Evolutionary conservation across 2,329 filamentous ascomycete genomes (phyloP).

Genomic region (Juglanconis sp.): DNA sequence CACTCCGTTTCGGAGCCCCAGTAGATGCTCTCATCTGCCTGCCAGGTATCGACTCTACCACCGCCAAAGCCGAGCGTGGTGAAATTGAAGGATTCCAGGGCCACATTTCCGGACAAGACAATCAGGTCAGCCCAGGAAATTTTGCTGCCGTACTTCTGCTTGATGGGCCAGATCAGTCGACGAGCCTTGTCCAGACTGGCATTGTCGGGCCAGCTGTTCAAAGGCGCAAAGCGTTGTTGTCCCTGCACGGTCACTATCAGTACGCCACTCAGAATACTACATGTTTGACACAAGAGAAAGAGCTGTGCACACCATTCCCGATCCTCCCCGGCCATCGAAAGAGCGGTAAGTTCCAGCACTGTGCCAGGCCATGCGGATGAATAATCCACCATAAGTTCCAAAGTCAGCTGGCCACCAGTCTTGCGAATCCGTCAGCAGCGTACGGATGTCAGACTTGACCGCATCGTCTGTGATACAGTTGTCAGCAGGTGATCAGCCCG

Average conservation of each 20-base stretch:
- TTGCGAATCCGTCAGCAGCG: constrained; percentile 69
- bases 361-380: constrained; percentile 75
- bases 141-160: constrained; percentile 76
- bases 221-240: constrained; percentile 71
- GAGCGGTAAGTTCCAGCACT: constrained; percentile 71
- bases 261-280: too few relatives aligned
- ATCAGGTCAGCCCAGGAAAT: constrained; percentile 74
- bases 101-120: constrained; percentile 68
- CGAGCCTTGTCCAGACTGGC: constrained; percentile 73
- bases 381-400: constrained; percentile 72
- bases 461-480: constrained; percentile 39
- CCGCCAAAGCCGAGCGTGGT: constrained; percentile 67
- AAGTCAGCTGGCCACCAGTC: constrained; percentile 76
- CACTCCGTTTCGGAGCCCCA: constrained; percentile 73
- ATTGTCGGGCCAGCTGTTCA: constrained; percentile 77
- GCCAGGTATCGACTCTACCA: constrained; percentile 67
- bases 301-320: constrained; percentile 38
- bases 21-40: constrained; percentile 70
- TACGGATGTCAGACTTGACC: constrained; percentile 65
- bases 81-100: constrained; percentile 70
- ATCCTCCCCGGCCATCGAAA: constrained; percentile 67
- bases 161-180: constrained; percentile 72
- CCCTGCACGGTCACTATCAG: constrained; percentile 38
- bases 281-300: background rate
- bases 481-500: background rate